Evolutionary conservation across 306 rosid species (phyloP).

Genomic region (Lathyrus tuberosus): DNA sequence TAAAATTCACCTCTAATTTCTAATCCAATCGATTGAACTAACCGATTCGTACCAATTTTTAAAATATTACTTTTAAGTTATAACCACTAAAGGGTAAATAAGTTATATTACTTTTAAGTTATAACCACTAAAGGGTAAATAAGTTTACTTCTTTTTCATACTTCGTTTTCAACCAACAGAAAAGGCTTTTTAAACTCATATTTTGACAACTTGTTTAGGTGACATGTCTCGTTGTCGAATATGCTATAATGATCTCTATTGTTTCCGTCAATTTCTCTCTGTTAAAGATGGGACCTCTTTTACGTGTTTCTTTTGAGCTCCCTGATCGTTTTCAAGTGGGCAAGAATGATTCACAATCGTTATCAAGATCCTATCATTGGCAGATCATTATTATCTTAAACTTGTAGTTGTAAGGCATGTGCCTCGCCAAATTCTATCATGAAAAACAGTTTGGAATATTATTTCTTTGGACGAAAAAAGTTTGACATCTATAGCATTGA

Average conservation of each 20-base stretch:
- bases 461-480: too few relatives aligned
- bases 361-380: background rate
- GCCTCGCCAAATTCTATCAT: background rate
- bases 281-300: background rate
- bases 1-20: too few relatives aligned
- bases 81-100: too few relatives aligned
- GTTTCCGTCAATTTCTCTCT: background rate
- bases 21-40: too few relatives aligned
- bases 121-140: too few relatives aligned
- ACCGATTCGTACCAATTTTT: too few relatives aligned
- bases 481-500: background rate
- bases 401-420: background rate
- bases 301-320: background rate
- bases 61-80: too few relatives aligned
- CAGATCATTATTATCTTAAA: background rate
- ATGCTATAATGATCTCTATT: background rate
- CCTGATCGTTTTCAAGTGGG: background rate
- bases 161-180: too few relatives aligned
- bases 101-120: too few relatives aligned
- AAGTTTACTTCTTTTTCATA: too few relatives aligned
- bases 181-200: background rate
- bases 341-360: background rate
- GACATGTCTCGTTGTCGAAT: background rate
- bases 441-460: background rate
- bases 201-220: background rate